phyloP scores from a whole-genome alignment of 1,284 basidiomycete species.

The Austroboletus niveus region DNA sequence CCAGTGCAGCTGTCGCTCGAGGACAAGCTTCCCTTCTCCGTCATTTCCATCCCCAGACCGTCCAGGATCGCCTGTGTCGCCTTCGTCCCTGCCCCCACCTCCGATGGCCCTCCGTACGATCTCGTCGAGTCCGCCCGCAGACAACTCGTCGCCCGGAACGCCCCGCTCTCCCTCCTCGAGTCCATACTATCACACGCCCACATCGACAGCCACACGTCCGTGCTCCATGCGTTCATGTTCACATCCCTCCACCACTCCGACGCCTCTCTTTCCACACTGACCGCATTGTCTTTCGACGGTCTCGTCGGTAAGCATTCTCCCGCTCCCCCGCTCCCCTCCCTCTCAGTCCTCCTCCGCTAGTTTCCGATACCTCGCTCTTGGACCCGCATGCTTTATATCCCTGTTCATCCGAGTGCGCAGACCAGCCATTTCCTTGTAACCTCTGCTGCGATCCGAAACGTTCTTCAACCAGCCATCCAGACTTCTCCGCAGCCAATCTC shows the following conservation, averaged over 20 bases:
- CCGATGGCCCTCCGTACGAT: slow-evolving; percentile 35
- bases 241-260: slow-evolving; percentile 36
- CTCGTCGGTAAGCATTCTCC: slow-evolving; percentile 46
- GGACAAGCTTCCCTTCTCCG: slow-evolving; percentile 36
- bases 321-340: background rate
- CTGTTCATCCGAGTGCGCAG: slow-evolving; percentile 47
- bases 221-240: slow-evolving; percentile 56
- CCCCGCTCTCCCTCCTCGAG: slow-evolving; percentile 38
- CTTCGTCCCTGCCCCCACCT: slow-evolving; percentile 35
- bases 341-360: slow-evolving; percentile 26
- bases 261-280: slow-evolving; percentile 33
- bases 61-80: slow-evolving; percentile 45
- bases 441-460: slow-evolving; percentile 35
- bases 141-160: slow-evolving; percentile 41
- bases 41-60: slow-evolving; percentile 36
- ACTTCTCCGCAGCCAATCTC: slow-evolving; percentile 28
- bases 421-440: slow-evolving; percentile 41
- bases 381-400: slow-evolving; percentile 50
- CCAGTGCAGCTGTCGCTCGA: slow-evolving; percentile 29
- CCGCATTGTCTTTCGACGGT: slow-evolving; percentile 40
- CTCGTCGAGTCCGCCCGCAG: slow-evolving; percentile 56
- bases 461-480: slow-evolving; percentile 17
- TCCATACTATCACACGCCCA: slow-evolving; percentile 52
- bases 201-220: slow-evolving; percentile 38
- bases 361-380: slow-evolving; percentile 39